A percentile compares a stretch with the other conserved stretches of the same genome.
Conservation (phyloP, 495 filamentous ascomycete genomes). For the Penicillium desertorum region DNA sequence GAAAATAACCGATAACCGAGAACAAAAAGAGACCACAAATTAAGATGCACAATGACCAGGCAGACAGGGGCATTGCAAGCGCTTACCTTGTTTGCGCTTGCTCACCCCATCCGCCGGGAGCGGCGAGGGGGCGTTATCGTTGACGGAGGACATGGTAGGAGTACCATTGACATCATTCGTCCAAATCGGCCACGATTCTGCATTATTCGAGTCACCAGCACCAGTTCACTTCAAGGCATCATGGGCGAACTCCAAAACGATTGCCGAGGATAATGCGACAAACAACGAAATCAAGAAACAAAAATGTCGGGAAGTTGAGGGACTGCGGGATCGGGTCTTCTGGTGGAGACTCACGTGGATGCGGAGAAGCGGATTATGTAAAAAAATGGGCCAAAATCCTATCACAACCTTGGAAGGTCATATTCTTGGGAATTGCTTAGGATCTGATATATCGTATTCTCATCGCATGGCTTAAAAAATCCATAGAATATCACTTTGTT, state of each 20-base stretch:
- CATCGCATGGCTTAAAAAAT: background rate
- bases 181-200: constrained; percentile 27
- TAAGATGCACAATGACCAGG: background rate
- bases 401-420: background rate
- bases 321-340: constrained; percentile 28
- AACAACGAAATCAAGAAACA: constrained; percentile 16
- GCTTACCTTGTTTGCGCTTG: constrained; percentile 40
- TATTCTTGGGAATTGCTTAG: background rate
- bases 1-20: background rate
- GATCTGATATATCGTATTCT: background rate
- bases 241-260: constrained; percentile 15
- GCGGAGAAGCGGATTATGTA: constrained; percentile 37
- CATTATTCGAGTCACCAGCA: constrained; percentile 21
- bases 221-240: constrained; percentile 22
- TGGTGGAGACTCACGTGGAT: constrained; percentile 34
- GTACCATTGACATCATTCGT: constrained; percentile 35
- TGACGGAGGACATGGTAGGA: constrained; percentile 34
- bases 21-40: background rate
- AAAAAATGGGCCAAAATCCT: background rate
- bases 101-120: constrained; percentile 34
- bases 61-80: constrained; percentile 1
- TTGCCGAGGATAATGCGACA: constrained; percentile 26
- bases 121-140: constrained; percentile 33
- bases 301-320: constrained; percentile 34
- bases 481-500: background rate